Base-by-base conservation (phyloP, 192 early-diverging fungal species). In the Dissophora ornata region DNA sequence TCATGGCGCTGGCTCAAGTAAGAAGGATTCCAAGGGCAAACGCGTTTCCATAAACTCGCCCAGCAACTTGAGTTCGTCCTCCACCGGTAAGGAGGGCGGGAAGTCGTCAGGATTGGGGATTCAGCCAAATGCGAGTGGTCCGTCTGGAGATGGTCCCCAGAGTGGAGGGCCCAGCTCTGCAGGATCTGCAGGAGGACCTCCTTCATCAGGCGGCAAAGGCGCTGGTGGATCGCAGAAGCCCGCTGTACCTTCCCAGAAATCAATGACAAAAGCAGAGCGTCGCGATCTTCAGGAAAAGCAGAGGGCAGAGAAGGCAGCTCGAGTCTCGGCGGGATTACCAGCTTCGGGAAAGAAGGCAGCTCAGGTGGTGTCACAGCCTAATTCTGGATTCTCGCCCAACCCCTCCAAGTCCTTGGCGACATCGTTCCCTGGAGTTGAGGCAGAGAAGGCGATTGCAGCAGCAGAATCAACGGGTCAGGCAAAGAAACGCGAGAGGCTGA, bases 221-320 rank as follows among this genome's bases (percentile, higher is more conserved):
- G n/a, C 36, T 13, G 36, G 13, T 38, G 73, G 64, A 47, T 30
- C 57, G 0, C 51, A 67, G 12, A 67, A 67, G 38, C 73, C 73
- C n/a, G 45, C 44, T 15, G 65, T 58, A 1, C 73, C 73, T 18
- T 77, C 73, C 36, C 73, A 77, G 57, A 77, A 77, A 34, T 67
- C 63, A 38, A 90, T 94, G 92, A 95, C 93, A 24, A 97, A 96
- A 62, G 93, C 93, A 25, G 95, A 98, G 84, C 87, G 94, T 53
- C 87, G 94, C 29, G 95, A 89, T 16, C 57, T 92, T 54, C 95
- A 97, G 74, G 93, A 98, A 66, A 77, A 86, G 38, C 91, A 95
- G 79, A 84, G 90, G 32, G 89, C 88, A n/a, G 94, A 88, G 55
- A 95, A 98, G 83, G 58, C 85, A 69, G 84, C 66, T 33, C 79